Evolutionary conservation across 1,139 yeast genomes (phyloP).

Genomic region (Martiniozyma asiatica): DNA sequence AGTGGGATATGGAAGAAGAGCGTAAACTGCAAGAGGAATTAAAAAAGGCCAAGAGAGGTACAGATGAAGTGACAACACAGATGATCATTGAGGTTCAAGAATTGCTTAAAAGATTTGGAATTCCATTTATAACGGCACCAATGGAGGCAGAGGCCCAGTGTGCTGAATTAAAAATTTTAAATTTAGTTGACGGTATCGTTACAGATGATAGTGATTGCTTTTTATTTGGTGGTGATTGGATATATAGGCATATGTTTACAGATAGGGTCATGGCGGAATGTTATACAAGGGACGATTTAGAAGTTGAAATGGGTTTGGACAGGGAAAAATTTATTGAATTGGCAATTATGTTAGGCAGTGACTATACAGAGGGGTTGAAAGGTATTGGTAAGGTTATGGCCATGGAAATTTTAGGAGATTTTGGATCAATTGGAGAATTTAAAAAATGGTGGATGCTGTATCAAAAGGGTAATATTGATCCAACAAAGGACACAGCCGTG

Average conservation of each 20-base stretch:
- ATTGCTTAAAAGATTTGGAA: slow-evolving; percentile 72
- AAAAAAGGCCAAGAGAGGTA: slow-evolving; percentile 64
- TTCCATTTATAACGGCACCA: slow-evolving; percentile 90
- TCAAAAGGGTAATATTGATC: slow-evolving; percentile 26
- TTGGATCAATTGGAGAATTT: slow-evolving; percentile 35
- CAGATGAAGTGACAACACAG: slow-evolving; percentile 78
- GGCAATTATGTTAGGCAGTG: slow-evolving; percentile 82
- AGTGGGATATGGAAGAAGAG: slow-evolving; percentile 37
- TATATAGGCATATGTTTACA: slow-evolving; percentile 90
- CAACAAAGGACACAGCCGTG: slow-evolving; percentile 26
- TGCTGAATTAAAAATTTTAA: slow-evolving; percentile 55
- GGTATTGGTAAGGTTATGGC: slow-evolving; percentile 93
- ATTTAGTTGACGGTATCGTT: slow-evolving; percentile 84
- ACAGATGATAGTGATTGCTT: slow-evolving; percentile 98
- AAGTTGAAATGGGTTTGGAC: slow-evolving; percentile 50
- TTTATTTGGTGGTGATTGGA: slow-evolving; percentile 75
- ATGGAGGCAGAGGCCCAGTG: slow-evolving; percentile 99
- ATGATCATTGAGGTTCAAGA: slow-evolving; percentile 92
- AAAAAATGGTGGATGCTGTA: slow-evolving; percentile 44
- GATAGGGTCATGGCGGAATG: slow-evolving; percentile 89
- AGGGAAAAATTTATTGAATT: slow-evolving; percentile 58
- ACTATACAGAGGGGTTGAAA: slow-evolving; percentile 82
- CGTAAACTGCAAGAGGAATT: slow-evolving; percentile 45
- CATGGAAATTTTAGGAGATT: slow-evolving; percentile 86
- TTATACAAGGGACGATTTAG: slow-evolving; percentile 52